phyloP scores from a whole-genome alignment of 495 filamentous ascomycete species.

The Alectoria sarmentosa region DNA sequence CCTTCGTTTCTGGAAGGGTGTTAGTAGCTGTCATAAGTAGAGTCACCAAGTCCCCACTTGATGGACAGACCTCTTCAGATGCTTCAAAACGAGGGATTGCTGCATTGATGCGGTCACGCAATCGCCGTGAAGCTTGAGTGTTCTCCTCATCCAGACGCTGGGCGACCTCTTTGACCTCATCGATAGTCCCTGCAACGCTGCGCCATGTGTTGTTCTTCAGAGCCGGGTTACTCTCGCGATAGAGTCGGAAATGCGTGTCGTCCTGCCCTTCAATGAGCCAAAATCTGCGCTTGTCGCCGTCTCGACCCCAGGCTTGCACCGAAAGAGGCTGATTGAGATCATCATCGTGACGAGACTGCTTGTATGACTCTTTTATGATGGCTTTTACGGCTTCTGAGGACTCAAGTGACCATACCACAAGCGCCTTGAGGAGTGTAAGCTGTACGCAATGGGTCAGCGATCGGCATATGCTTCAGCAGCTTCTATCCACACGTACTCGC shows the following conservation, averaged over 20 bases:
- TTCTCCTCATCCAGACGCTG: conserved; percentile 72
- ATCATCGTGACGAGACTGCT: conserved; percentile 79
- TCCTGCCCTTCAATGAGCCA: conserved; percentile 92
- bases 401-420: conserved; percentile 84
- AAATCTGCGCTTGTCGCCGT: conserved; percentile 85
- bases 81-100: conserved; percentile 93
- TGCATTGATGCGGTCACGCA: conserved; percentile 68
- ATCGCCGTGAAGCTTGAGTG: conserved; percentile 64
- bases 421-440: conserved; percentile 72
- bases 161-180: conserved; percentile 69
- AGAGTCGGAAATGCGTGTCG: conserved; percentile 91
- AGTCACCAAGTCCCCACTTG: background rate
- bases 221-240: conserved; percentile 83
- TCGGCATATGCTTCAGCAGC: conserved; percentile 6
- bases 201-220: conserved; percentile 78
- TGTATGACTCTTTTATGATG: conserved; percentile 83
- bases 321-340: conserved; percentile 90
- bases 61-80: conserved; percentile 67
- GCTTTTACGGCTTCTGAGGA: conserved; percentile 77
- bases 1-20: conserved; percentile 63
- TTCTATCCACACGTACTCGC: conserved; percentile 55
- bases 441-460: conserved; percentile 35
- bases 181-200: conserved; percentile 83
- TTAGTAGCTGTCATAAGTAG: conserved; percentile 29
- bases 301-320: conserved; percentile 89